Conservation (phyloP, 2,329 filamentous ascomycete species). For the Neofusicoccum umdonicola region DNA sequence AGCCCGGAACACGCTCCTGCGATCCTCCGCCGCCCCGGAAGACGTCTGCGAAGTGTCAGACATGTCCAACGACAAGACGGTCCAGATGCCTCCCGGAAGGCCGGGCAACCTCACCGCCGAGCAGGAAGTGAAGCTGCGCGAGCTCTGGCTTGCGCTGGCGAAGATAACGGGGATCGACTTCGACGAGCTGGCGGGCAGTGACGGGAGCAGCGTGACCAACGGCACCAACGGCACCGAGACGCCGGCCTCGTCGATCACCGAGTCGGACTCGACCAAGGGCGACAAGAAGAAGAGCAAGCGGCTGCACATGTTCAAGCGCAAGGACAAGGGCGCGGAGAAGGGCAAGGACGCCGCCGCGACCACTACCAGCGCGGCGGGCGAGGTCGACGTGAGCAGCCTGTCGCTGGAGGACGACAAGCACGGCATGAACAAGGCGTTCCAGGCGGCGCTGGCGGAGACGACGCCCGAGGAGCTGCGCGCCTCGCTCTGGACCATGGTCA, state of each 20-base stretch:
- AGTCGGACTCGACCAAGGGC: conserved; percentile 24
- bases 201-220: conserved; percentile 20
- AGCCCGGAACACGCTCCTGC: not conserved
- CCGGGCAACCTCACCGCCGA: conserved; percentile 85
- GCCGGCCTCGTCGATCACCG: conserved; percentile 8
- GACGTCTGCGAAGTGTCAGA: not conserved
- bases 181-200: conserved; percentile 75
- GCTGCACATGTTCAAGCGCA: conserved; percentile 62
- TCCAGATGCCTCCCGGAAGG: conserved; percentile 62
- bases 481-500: conserved; percentile 91
- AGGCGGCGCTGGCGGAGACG: conserved; percentile 73
- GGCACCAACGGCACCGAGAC: not conserved
- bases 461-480: conserved; percentile 74
- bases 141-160: conserved; percentile 72
- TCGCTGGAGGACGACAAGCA: conserved; percentile 75
- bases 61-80: conserved; percentile 34
- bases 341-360: conserved; percentile 27
- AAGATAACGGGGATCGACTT: conserved; percentile 49
- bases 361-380: conserved; percentile 21
- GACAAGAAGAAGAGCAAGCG: conserved; percentile 67
- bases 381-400: conserved; percentile 38
- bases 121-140: conserved; percentile 81
- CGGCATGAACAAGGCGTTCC: conserved; percentile 82
- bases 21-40: conserved; percentile 20
- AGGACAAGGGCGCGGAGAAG: conserved; percentile 24